Percentiles rank a stretch among this genome's conserved stretches.
Evolutionary conservation across 2,329 filamentous ascomycete species (phyloP).

Genomic region (Colletotrichum destructivum): DNA sequence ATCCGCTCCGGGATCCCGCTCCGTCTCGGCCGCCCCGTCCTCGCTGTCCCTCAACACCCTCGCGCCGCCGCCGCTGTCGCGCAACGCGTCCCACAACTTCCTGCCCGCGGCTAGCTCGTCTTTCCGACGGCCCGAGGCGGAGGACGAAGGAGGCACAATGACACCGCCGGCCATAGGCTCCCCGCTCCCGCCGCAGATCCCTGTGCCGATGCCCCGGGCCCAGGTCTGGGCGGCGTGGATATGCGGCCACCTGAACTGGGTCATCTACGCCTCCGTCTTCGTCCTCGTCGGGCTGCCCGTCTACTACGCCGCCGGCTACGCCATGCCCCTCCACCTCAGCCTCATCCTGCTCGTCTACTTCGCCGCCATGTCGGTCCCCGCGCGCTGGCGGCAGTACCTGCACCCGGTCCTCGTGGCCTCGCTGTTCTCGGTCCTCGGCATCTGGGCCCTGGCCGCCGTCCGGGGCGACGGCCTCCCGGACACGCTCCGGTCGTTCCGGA

Average conservation of each 20-base stretch:
- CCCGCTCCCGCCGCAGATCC: slow-evolving; percentile 55
- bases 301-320: slow-evolving; percentile 68
- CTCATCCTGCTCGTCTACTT: slow-evolving; percentile 69
- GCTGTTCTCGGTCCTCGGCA: slow-evolving; percentile 64
- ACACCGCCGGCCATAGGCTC: background rate
- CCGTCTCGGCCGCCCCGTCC: slow-evolving; percentile 42
- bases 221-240: slow-evolving; percentile 66
- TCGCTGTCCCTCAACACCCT: slow-evolving; percentile 43
- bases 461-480: slow-evolving; percentile 57
- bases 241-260: slow-evolving; percentile 60
- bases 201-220: slow-evolving; percentile 60
- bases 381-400: slow-evolving; percentile 64
- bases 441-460: slow-evolving; percentile 68
- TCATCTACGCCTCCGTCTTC: slow-evolving; percentile 62
- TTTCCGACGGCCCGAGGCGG: background rate
- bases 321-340: slow-evolving; percentile 62
- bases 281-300: slow-evolving; percentile 68
- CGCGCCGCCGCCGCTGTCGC: slow-evolving; percentile 38
- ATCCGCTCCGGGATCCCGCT: slow-evolving; percentile 44
- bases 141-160: background rate
- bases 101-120: slow-evolving; percentile 42
- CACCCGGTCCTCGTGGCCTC: slow-evolving; percentile 73
- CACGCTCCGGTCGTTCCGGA: slow-evolving; percentile 65
- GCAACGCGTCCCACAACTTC: slow-evolving; percentile 45
- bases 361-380: slow-evolving; percentile 63